Percentiles rank a stretch among this genome's conserved stretches.
These are phyloP conservation scores for Macrolepiota fuliginosa DNA, from an alignment of 768 basidiomycete genomes.

Conservation along the genomic window DNA sequence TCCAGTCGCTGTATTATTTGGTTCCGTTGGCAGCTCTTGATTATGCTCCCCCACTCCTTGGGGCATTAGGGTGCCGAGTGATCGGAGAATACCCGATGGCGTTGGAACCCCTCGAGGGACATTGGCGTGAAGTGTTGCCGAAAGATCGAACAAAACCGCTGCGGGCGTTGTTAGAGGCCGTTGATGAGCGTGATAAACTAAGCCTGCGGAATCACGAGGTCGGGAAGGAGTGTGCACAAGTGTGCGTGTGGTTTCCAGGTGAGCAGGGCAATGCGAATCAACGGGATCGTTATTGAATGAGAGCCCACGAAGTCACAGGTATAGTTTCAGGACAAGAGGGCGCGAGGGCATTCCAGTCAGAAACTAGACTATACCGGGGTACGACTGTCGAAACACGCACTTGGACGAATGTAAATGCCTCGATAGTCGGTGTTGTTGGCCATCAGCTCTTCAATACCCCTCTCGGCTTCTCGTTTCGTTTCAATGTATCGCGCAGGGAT, in stretches of 20 bases:
- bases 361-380: not conserved
- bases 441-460: conserved; percentile 56
- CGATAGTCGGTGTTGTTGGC: conserved; percentile 44
- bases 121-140: conserved; percentile 66
- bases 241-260: not conserved
- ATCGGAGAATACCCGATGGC: conserved; percentile 61
- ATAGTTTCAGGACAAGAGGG: not conserved
- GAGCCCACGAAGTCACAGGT: not conserved
- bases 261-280: not conserved
- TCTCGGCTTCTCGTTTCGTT: conserved; percentile 92
- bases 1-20: not conserved
- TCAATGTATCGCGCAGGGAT: conserved; percentile 85
- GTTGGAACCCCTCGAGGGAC: conserved; percentile 57
- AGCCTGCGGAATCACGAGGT: conserved; percentile 47
- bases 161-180: conserved; percentile 87
- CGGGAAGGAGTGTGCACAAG: not conserved
- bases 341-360: conserved; percentile 6
- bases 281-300: not conserved
- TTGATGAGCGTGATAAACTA: conserved; percentile 94
- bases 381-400: conserved; percentile 44
- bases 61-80: conserved; percentile 34
- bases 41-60: not conserved
- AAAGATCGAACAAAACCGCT: conserved; percentile 80
- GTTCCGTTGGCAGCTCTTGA: not conserved
- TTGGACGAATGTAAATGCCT: conserved; percentile 84